These are phyloP conservation scores for Cryphonectria carpinicola DNA, from an alignment of 2,329 filamentous ascomycete species.

Conservation along the genomic window DNA sequence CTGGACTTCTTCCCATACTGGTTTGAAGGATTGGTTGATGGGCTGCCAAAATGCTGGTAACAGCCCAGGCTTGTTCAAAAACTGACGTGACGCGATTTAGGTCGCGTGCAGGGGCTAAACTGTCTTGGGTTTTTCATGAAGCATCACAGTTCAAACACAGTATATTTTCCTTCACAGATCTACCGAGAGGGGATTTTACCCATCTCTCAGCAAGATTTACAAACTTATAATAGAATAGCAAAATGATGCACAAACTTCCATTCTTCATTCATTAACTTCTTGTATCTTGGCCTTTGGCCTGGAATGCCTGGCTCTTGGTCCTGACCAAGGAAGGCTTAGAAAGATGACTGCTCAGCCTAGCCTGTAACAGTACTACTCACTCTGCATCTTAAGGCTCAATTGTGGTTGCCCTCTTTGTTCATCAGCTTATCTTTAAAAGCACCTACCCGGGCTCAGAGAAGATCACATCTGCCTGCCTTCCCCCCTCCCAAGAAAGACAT, in stretches of 20 bases:
- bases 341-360: neutral
- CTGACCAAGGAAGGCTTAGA: neutral
- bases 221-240: neutral
- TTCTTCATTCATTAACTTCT: neutral
- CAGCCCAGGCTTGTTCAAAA: neutral
- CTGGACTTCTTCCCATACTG: neutral
- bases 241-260: neutral
- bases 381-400: neutral
- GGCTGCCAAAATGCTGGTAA: neutral
- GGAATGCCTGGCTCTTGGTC: neutral
- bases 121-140: neutral
- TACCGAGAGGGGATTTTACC: neutral
- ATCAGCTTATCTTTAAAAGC: neutral
- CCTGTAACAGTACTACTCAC: neutral
- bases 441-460: neutral
- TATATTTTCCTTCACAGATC: neutral
- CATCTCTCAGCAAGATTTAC: neutral
- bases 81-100: slow-evolving; percentile 22
- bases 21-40: neutral
- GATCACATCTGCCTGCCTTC: neutral
- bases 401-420: neutral
- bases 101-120: slow-evolving; percentile 17
- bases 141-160: neutral
- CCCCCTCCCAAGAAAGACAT: neutral
- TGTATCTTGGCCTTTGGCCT: neutral